Conservation (phyloP, 345 rosid genomes). For the Heritiera littoralis region DNA sequence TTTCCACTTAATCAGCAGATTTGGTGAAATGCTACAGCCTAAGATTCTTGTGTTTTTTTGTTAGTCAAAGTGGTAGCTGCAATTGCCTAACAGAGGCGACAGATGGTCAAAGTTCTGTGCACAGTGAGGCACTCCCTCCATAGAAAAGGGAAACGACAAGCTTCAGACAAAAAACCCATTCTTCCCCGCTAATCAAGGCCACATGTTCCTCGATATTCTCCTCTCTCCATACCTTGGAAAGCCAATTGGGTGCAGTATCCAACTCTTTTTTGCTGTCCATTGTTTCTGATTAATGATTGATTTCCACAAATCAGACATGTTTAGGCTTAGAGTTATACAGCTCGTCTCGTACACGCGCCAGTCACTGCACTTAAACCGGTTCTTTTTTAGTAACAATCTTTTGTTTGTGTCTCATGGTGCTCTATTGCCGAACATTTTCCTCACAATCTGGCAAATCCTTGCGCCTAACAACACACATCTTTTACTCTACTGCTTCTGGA, state of each 20-base stretch:
- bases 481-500: not conserved
- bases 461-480: not conserved
- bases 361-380: conserved; percentile 24
- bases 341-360: conserved; percentile 34
- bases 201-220: conserved; percentile 45
- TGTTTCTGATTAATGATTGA: not conserved
- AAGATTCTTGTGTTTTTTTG: not conserved
- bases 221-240: not conserved
- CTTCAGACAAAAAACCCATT: conserved; percentile 26
- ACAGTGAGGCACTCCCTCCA: conserved; percentile 15
- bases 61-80: conserved; percentile 31
- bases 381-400: not conserved
- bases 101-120: conserved; percentile 40
- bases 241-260: conserved; percentile 7
- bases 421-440: not conserved
- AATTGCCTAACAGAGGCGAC: conserved; percentile 14
- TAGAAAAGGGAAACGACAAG: conserved; percentile 24
- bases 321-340: conserved; percentile 20
- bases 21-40: not conserved
- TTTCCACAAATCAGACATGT: not conserved
- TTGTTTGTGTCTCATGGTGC: not conserved
- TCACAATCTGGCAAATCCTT: not conserved
- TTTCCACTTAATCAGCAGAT: conserved; percentile 2
- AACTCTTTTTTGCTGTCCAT: not conserved
- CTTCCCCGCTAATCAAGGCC: conserved; percentile 49